Conservation (phyloP, 805 yeast genomes). For the Metschnikowia hibisci region DNA sequence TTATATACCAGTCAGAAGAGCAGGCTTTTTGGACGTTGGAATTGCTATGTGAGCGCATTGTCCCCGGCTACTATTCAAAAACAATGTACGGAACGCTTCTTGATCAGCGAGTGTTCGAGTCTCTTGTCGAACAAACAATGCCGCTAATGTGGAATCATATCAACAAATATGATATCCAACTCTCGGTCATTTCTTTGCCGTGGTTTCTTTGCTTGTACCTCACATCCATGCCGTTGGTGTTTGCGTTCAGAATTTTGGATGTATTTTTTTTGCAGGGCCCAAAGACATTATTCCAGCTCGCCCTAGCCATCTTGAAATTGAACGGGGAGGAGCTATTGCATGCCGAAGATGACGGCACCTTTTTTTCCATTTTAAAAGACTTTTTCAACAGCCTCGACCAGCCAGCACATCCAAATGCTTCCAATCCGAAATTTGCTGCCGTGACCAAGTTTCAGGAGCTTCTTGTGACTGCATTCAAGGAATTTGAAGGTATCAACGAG, state of each 20-base stretch:
- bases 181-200: slow-evolving; percentile 89
- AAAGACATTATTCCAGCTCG: slow-evolving; percentile 84
- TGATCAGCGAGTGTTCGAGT: slow-evolving; percentile 92
- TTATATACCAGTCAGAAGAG: slow-evolving; percentile 88
- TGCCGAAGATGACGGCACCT: slow-evolving; percentile 88
- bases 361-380: slow-evolving; percentile 77
- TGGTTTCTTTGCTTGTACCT: slow-evolving; percentile 92
- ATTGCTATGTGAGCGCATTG: slow-evolving; percentile 73
- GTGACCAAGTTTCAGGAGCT: slow-evolving; percentile 86
- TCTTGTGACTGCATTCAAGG: slow-evolving; percentile 87
- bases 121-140: slow-evolving; percentile 82
- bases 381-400: slow-evolving; percentile 77
- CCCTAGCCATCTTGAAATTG: slow-evolving; percentile 81
- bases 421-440: slow-evolving; percentile 57
- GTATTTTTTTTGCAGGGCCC: slow-evolving; percentile 89
- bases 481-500: slow-evolving; percentile 77
- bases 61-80: slow-evolving; percentile 94
- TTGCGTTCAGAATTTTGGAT: slow-evolving; percentile 88
- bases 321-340: slow-evolving; percentile 80
- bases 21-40: slow-evolving; percentile 94
- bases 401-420: slow-evolving; percentile 70
- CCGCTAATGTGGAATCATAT: slow-evolving; percentile 87
- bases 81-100: slow-evolving; percentile 96
- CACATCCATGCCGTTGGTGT: slow-evolving; percentile 91
- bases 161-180: slow-evolving; percentile 73